Evolutionary conservation across 1,139 yeast species (phyloP), one percentile per base, ranked within the genome.

Genomic region (Pichia sp.): DNA sequence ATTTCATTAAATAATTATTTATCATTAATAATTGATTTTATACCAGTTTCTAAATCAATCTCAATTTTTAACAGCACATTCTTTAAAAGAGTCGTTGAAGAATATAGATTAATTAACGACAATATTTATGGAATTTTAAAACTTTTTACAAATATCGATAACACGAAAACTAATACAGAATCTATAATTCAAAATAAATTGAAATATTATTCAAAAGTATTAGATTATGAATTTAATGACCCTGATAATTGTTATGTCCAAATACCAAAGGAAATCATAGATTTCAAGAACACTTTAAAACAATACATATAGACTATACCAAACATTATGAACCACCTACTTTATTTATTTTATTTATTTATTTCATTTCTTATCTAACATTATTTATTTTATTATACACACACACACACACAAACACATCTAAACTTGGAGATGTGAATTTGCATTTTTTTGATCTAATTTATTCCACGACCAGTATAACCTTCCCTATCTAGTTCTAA

Each of bases 71-170:
- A 37, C 42, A 45, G 16, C 8, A 38, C 43, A 6, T 49, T 58
- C 20, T 60, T 57, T 47, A 57, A 51, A 36, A 29, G 38, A 25
- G 48, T 56, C 3, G 47, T 59, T 35, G 62, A 61, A 48, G 55
- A 59, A 35, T 61, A 56, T 45, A 50, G 64, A 43, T 44, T 61
- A 32, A 38, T 52, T 14, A 51, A 40, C 27, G 64, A 60, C 39
- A 61, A 59, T 41, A 50, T 60, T 22, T 60, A 60, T 45, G 63
- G 63, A 1, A 49, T 61, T 24, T 50, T 56, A 42, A 56, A 57
- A 41, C 47, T 54, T 19, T 47, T 58, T 29, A 45, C 43, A 5
- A 32, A 37, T 24, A 11, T 47, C 15, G 22, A 31, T 14, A 11
- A 26, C 15, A 27, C 30, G 19, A 20, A 21, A 24, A 14, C 27